Percentiles rank a stretch among this genome's conserved stretches.
Conservation (phyloP, 2,329 filamentous ascomycete genomes). For the Neofusicoccum cordaticola region DNA sequence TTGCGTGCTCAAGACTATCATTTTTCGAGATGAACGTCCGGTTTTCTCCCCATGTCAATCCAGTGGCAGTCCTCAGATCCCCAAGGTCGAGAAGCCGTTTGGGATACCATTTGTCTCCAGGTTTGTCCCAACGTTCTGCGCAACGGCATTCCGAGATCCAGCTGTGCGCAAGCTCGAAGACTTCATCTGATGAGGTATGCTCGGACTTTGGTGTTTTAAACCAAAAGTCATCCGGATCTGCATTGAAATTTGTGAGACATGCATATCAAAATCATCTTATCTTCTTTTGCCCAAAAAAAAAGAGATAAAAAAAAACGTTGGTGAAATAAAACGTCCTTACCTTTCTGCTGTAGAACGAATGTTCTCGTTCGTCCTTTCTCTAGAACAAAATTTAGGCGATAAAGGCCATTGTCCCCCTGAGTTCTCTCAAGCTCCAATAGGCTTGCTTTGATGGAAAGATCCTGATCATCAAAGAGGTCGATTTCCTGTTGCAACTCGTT, state of each 20-base stretch:
- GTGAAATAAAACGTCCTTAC: background rate
- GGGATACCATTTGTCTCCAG: background rate
- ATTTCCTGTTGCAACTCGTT: constrained; percentile 4
- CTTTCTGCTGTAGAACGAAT: background rate
- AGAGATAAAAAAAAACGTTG: too few species aligned
- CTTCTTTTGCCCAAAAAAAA: too few species aligned
- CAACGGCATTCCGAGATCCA: constrained; percentile 22
- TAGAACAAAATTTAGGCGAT: constrained; percentile 16
- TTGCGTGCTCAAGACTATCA: background rate
- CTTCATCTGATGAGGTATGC: constrained; percentile 11
- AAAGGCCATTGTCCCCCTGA: background rate
- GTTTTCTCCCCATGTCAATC: background rate
- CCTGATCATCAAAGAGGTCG: background rate
- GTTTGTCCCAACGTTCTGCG: constrained; percentile 2
- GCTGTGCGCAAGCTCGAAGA: constrained; percentile 15
- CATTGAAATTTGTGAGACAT: too few species aligned
- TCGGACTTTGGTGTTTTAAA: constrained; percentile 7
- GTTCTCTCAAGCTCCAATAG: background rate
- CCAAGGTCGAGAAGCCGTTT: background rate
- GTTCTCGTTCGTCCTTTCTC: background rate
- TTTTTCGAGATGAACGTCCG: background rate
- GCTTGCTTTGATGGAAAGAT: background rate
- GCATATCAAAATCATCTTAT: too few species aligned
- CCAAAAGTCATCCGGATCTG: background rate
- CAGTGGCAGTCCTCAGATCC: background rate